Base-by-base conservation (phyloP, 805 yeast genomes). In the Ogataea parapolymorpha region DNA sequence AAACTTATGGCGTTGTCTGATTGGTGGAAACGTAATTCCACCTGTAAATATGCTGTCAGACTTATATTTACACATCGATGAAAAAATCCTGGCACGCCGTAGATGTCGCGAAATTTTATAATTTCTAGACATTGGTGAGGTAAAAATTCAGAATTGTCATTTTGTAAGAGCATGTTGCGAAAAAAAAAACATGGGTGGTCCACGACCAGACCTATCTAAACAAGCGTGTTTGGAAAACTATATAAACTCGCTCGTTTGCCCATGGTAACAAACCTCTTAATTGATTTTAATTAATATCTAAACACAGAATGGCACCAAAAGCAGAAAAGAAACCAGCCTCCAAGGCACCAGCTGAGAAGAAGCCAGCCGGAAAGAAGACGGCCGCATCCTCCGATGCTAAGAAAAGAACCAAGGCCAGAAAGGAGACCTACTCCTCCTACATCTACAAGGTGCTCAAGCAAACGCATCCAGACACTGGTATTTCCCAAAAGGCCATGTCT, bases 391-490 rank as follows among this genome's bases (percentile, higher is more conserved):
- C 85, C 55, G 90, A 80, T 62, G 70, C 82, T 67, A 89, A 88
- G 81, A 90, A 85, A 85, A 88, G 95, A 79, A 66, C 87, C 58
- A 90, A 89, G 84, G 73, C 90, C 61, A 88, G 97, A 82, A 89
- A 88, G 85, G 97, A 91, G 77, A 88, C 97, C 53, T 91, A 89
- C 79, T 88, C 96, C 53, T 89, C 97, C 49, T 91, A 91, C 76
- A 91, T 91, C 68, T 91, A 90, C 93, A 91, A 91, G 75, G 97
- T 90, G 58, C 83, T 91, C 69, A 90, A 90, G 75, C 97, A 91
- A 80, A 90, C 97, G 51, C 98, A 91, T 74, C 98, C 97, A 71
- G 97, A 91, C 71, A 91, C 98, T 51, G 98, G 97, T 87, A 91
- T 91, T 67, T 90, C 98, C 60, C 95, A 89, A 75, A 86, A 88